Percentiles rank a stretch among this genome's conserved stretches.
Evolutionary conservation across 2,329 filamentous ascomycete genomes (phyloP).

Genomic region (Arthrobotrys megalospora): DNA sequence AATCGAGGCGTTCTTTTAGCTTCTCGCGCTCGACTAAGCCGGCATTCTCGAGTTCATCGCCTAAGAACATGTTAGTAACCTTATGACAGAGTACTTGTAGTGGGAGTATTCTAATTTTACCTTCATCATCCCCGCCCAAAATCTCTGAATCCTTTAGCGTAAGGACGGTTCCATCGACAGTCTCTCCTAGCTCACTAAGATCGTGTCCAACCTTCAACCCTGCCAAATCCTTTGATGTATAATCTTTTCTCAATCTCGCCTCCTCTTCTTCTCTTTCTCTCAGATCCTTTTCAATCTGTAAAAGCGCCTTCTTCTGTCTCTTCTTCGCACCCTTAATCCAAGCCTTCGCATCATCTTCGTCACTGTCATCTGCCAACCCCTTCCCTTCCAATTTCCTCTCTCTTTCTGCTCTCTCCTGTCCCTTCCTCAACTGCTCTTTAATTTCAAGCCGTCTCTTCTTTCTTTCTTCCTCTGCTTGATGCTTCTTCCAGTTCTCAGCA

Average conservation of each 20-base stretch:
- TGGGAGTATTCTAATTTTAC: slow-evolving; percentile 39
- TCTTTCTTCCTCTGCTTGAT: slow-evolving; percentile 81
- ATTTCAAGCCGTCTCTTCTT: slow-evolving; percentile 80
- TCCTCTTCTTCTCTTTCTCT: slow-evolving; percentile 79
- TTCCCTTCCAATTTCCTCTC: slow-evolving; percentile 83
- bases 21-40: slow-evolving; percentile 80
- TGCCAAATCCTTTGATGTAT: slow-evolving; percentile 87
- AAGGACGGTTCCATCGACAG: slow-evolving; percentile 84
- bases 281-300: slow-evolving; percentile 77
- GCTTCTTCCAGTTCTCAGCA: slow-evolving; percentile 68
- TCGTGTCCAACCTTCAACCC: slow-evolving; percentile 95
- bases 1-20: slow-evolving; percentile 80
- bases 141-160: slow-evolving; percentile 95
- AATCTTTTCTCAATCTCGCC: slow-evolving; percentile 76
- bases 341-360: slow-evolving; percentile 76
- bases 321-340: slow-evolving; percentile 95
- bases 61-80: slow-evolving; percentile 72
- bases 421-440: slow-evolving; percentile 86
- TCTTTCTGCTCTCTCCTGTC: slow-evolving; percentile 85
- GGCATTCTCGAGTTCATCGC: slow-evolving; percentile 88
- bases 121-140: slow-evolving; percentile 75
- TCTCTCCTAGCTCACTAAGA: slow-evolving; percentile 82
- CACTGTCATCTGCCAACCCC: slow-evolving; percentile 83
- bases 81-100: neutral
- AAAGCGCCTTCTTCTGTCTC: slow-evolving; percentile 88